Evolutionary conservation across 2,329 filamentous ascomycete species (phyloP).

Genomic region (Venturia aucupariae): DNA sequence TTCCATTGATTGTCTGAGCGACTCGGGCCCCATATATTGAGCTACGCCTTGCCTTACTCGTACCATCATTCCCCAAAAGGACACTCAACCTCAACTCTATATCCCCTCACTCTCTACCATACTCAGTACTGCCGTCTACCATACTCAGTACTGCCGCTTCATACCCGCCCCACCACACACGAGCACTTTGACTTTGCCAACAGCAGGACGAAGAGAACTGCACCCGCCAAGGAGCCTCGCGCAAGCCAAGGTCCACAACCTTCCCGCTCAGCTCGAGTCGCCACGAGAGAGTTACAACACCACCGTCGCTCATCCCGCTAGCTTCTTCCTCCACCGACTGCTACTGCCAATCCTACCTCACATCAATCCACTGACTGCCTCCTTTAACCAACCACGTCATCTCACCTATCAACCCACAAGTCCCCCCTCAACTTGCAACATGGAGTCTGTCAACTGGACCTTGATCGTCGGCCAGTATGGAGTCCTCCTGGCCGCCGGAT

Average conservation of each 20-base stretch:
- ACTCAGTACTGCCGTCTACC: neutral
- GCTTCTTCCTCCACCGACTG: neutral
- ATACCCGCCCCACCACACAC: neutral
- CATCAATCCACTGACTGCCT: neutral
- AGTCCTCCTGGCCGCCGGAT: neutral
- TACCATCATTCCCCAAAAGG: neutral
- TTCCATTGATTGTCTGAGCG: neutral
- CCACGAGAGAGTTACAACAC: neutral
- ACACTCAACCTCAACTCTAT: neutral
- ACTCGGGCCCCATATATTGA: neutral
- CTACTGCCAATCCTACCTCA: neutral
- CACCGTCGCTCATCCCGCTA: neutral
- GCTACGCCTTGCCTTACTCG: neutral
- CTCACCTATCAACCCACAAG: neutral
- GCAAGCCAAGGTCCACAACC: neutral
- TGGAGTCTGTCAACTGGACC: conserved; percentile 9
- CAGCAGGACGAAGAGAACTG: neutral
- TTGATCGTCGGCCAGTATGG: neutral
- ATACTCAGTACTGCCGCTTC: neutral
- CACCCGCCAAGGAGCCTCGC: neutral
- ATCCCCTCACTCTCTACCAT: neutral
- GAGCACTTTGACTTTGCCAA: neutral
- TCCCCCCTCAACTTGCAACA: neutral
- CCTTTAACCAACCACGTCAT: neutral
- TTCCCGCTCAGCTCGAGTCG: neutral